Percentiles rank a stretch among this genome's conserved stretches.
Evolutionary conservation across 164 flowering plant genomes (phyloP).

Genomic region (Hamamelis virginiana): DNA sequence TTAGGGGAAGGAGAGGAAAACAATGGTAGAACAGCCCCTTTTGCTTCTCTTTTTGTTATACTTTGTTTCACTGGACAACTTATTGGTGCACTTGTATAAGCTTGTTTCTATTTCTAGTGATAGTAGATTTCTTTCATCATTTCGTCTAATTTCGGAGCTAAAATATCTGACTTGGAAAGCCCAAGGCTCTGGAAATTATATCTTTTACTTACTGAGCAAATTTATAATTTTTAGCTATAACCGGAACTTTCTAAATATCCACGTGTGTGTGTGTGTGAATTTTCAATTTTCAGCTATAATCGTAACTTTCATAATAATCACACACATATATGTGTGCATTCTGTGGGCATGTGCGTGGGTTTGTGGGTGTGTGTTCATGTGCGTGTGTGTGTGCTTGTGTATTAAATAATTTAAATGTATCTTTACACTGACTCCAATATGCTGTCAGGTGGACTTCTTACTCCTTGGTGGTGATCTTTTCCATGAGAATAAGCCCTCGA

Average conservation of each 20-base stretch:
- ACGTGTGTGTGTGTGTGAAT: no score
- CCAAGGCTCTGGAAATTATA: not conserved
- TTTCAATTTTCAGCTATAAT: no score
- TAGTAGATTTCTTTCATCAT: not conserved
- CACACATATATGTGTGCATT: no score
- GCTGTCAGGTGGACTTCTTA: conserved; percentile 79
- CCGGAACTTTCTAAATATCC: not conserved
- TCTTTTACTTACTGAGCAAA: not conserved
- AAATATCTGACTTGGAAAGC: not conserved
- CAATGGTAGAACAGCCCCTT: not conserved
- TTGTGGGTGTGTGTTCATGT: no score
- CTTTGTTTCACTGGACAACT: not conserved
- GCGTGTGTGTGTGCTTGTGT: not conserved
- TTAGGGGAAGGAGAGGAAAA: not conserved
- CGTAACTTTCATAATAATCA: no score
- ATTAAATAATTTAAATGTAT: not conserved
- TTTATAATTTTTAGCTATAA: not conserved
- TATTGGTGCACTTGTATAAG: not conserved
- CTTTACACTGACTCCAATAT: conserved; percentile 7
- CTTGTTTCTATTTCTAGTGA: not conserved
- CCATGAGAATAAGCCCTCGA: conserved; percentile 98
- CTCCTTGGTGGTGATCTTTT: conserved; percentile 99
- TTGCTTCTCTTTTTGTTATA: not conserved
- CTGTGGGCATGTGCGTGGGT: no score
- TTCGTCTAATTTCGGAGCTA: no score